Evolutionary conservation across 768 basidiomycete species (phyloP).

Genomic region (Solioccasus polychromus): DNA sequence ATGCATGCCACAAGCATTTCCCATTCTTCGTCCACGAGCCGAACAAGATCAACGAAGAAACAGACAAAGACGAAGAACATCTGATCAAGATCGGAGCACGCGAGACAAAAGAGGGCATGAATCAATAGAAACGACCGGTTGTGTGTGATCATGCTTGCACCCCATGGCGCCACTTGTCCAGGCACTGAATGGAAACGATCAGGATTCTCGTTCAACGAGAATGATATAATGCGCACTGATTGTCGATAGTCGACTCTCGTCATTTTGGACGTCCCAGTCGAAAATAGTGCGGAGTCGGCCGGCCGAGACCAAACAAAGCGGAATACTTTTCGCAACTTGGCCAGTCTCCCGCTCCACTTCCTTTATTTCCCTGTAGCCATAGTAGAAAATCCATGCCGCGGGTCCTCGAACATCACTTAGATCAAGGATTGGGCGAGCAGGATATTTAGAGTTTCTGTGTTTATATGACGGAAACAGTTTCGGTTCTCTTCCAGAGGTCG

Average conservation of each 20-base stretch:
- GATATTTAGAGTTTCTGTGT: neutral
- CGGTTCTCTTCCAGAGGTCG: conserved; percentile 11
- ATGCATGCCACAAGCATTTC: conserved; percentile 7
- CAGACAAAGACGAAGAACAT: conserved; percentile 2
- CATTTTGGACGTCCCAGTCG: conserved; percentile 9
- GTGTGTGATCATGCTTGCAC: conserved; percentile 7
- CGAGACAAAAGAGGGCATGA: conserved; percentile 17
- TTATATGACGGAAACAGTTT: conserved; percentile 11
- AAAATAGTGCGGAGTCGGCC: conserved; percentile 2
- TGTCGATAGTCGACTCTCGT: conserved; percentile 8
- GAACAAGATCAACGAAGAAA: conserved; percentile 11
- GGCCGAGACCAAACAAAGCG: conserved; percentile 1
- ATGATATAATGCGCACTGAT: conserved; percentile 1
- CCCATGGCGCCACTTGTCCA: conserved; percentile 6
- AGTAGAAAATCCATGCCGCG: neutral
- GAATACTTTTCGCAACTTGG: neutral
- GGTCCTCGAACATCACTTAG: conserved; percentile 1
- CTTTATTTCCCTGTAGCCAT: neutral
- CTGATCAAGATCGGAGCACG: conserved; percentile 5
- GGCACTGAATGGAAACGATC: conserved; percentile 4
- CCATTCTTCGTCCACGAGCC: conserved; percentile 10
- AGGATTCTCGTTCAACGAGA: neutral
- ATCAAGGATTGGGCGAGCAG: neutral
- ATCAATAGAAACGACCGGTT: conserved; percentile 15
- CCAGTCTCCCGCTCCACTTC: neutral